phyloP scores from a whole-genome alignment of 768 basidiomycete species.

The Pulveroboletus sp. region DNA sequence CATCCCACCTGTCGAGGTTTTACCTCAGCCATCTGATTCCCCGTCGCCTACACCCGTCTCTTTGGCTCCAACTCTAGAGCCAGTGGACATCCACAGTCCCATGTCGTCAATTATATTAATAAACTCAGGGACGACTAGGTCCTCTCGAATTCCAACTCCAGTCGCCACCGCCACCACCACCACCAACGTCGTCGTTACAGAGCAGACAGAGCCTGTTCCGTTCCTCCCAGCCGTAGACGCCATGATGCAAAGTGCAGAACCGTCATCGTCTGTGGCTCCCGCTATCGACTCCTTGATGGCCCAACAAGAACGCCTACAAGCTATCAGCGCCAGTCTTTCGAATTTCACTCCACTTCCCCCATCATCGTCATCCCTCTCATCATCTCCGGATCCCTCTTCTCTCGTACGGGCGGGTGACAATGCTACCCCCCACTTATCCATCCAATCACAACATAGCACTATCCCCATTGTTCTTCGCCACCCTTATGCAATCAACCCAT shows the following conservation, averaged over 20 bases:
- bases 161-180: neutral
- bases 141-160: constrained; percentile 2
- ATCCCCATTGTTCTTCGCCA: constrained; percentile 1
- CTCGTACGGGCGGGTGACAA: neutral
- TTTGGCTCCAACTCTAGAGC: neutral
- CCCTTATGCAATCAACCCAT: constrained; percentile 10
- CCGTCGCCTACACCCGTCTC: constrained; percentile 13
- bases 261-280: neutral
- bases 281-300: constrained; percentile 5
- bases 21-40: constrained; percentile 19
- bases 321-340: constrained; percentile 12
- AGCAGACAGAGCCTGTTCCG: neutral
- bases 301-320: constrained; percentile 14
- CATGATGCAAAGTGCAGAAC: neutral
- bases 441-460: neutral
- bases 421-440: neutral
- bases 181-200: neutral
- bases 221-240: neutral
- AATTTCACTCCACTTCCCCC: constrained; percentile 2
- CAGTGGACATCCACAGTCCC: neutral
- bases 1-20: constrained; percentile 32
- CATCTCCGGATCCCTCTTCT: constrained; percentile 3
- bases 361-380: constrained; percentile 7
- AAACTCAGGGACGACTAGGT: neutral
- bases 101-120: neutral